A percentile compares a stretch with the other conserved stretches of the same genome.
These are phyloP conservation scores for Hygrocybe punicea DNA, from an alignment of 768 basidiomycete genomes.

Conservation along the genomic window DNA sequence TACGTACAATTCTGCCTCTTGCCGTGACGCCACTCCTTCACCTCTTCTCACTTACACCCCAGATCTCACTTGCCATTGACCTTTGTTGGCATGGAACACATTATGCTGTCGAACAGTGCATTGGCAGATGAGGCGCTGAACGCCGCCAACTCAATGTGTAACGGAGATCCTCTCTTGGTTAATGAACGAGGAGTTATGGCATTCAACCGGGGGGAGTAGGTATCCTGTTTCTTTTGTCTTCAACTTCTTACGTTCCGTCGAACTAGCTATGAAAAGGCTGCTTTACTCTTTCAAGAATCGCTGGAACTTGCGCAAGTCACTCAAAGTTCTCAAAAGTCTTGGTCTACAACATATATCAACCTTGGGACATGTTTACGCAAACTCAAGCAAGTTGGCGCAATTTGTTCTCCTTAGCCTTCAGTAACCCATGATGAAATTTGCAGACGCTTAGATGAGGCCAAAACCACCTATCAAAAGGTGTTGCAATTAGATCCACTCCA, in stretches of 20 bases:
- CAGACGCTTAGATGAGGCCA: constrained; percentile 62
- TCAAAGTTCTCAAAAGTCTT: constrained; percentile 78
- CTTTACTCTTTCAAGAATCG: constrained; percentile 66
- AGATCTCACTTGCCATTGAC: constrained; percentile 91
- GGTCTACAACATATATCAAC: constrained; percentile 90
- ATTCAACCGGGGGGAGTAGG: constrained; percentile 80
- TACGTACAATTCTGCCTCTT: constrained; percentile 34
- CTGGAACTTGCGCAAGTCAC: constrained; percentile 81
- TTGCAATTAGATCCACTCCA: constrained; percentile 85
- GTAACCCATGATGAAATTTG: constrained; percentile 2
- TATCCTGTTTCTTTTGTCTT: constrained; percentile 9
- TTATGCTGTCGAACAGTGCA: constrained; percentile 75
- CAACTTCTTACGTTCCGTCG: background rate
- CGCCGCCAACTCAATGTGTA: constrained; percentile 77
- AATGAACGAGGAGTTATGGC: constrained; percentile 95
- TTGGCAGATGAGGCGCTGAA: constrained; percentile 87
- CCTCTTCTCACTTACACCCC: background rate
- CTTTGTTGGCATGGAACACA: constrained; percentile 98
- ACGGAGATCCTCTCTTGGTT: constrained; percentile 81
- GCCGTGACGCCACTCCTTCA: background rate
- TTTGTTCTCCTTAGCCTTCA: background rate
- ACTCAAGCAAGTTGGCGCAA: constrained; percentile 52
- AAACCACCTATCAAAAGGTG: constrained; percentile 69
- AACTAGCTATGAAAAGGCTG: constrained; percentile 68
- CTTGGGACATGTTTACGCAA: constrained; percentile 87